These are phyloP conservation scores for Thalassiosira ordinaria DNA, from an alignment of 352 stramenopile genomes.

Conservation along the genomic window DNA sequence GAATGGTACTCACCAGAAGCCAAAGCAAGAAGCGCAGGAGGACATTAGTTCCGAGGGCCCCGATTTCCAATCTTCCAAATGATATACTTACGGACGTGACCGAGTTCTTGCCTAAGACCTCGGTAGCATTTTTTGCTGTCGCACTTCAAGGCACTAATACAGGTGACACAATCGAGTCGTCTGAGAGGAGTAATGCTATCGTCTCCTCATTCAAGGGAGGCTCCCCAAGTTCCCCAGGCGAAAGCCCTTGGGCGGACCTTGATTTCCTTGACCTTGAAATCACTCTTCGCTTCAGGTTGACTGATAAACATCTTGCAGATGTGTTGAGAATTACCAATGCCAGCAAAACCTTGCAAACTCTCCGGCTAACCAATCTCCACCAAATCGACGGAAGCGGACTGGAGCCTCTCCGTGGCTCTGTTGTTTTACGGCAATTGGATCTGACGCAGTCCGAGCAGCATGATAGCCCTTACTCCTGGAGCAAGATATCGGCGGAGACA, in stretches of 20 bases:
- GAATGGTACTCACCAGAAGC: background rate
- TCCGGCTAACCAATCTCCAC: background rate
- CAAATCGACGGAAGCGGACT: background rate
- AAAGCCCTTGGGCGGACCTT: background rate
- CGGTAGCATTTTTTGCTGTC: background rate
- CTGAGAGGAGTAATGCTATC: background rate
- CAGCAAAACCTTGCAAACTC: background rate
- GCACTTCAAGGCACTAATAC: background rate
- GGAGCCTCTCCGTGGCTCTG: background rate
- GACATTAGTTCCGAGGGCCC: background rate
- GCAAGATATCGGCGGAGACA: background rate
- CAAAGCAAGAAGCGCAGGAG: background rate
- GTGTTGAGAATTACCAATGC: no score
- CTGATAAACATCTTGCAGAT: background rate
- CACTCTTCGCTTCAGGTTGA: background rate
- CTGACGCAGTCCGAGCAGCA: background rate
- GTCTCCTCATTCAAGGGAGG: background rate
- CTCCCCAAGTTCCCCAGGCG: no score
- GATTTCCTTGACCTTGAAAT: background rate
- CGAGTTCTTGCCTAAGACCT: background rate
- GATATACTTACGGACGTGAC: background rate
- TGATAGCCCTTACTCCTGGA: background rate
- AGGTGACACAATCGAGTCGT: background rate
- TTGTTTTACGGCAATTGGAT: no score
- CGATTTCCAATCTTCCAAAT: background rate